These are phyloP conservation scores for Fusarium sp. DNA, from an alignment of 2,329 filamentous ascomycete species.

Conservation along the genomic window DNA sequence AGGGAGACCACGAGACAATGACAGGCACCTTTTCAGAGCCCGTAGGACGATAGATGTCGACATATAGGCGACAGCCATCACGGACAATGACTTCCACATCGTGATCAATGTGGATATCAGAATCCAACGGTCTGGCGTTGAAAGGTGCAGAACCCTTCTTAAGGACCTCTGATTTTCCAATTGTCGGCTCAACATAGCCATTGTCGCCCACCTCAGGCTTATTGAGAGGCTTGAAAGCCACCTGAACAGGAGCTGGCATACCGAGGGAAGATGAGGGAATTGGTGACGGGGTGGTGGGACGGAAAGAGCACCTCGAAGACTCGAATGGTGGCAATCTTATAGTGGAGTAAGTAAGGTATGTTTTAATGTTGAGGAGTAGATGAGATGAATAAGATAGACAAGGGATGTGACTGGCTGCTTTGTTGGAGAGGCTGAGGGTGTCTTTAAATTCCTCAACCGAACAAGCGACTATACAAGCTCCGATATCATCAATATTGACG, in stretches of 20 bases:
- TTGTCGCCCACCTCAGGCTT: constrained; percentile 42
- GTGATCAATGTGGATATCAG: constrained; percentile 44
- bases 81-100: constrained; percentile 44
- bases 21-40: constrained; percentile 28
- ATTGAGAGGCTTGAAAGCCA: constrained; percentile 45
- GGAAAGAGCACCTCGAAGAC: neutral
- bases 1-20: constrained; percentile 42
- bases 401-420: neutral
- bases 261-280: neutral
- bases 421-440: constrained; percentile 1
- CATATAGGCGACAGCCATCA: constrained; percentile 43
- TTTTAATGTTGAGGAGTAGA: neutral
- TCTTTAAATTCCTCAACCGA: constrained; percentile 19
- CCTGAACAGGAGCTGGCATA: constrained; percentile 44
- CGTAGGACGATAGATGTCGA: constrained; percentile 21
- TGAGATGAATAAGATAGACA: neutral
- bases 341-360: accelerated
- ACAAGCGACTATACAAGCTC: neutral
- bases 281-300: no score
- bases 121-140: constrained; percentile 39
- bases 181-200: constrained; percentile 36
- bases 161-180: constrained; percentile 41
- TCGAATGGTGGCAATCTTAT: neutral
- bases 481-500: neutral
- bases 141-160: constrained; percentile 42